Evolutionary conservation across 495 filamentous ascomycete genomes (phyloP), one percentile per base, ranked within the genome.

Genomic region (Chaetomidium leptoderma): DNA sequence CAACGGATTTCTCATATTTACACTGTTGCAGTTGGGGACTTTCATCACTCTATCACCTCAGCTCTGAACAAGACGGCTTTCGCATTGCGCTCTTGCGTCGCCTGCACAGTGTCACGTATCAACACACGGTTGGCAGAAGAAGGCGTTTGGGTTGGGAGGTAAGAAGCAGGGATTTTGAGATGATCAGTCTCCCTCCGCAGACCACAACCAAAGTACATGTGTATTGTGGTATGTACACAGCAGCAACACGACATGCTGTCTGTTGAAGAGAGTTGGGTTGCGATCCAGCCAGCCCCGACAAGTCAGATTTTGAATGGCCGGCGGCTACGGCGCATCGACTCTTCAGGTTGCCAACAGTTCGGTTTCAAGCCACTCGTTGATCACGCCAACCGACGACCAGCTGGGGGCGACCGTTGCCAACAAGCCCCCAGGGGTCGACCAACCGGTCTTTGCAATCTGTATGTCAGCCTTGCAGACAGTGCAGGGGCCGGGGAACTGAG

Each of bases 401-500:
- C 30, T 46, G 43, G 6, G 24, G 6, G 21, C 42, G 19, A 44
- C 13, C 24, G 36, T 10, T 17, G 23, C 9, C 26, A 53, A 21
- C 49, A 40, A n/a, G 4, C 24, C 36, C 36, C 13, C 30, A 2
- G 6, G 13, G 2, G 5, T 37, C 19, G 13, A n/a, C 44, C 44
- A 27, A 27, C 11, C n/a, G 4, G 35, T 21, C 39, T 6, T 42
- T 3, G 7, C 6, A 17, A 27, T 17, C 2, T 2, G n/a, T n/a
- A n/a, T n/a, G n/a, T 35, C 51, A 54, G 51, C 51, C 51, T 54
- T 54, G 51, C 29, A 32, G 51, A 32, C n/a, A 23, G 26, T 33
- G 51, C 4, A 10, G 47, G 11, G 47, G 24, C 24, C 16, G 13
- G n/a, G n/a, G n/a, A n/a, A n/a, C n/a, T 42, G 14, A 4, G 3